These are phyloP conservation scores for Hansfordia pulvinata DNA, from an alignment of 2,329 filamentous ascomycete species.

Conservation along the genomic window DNA sequence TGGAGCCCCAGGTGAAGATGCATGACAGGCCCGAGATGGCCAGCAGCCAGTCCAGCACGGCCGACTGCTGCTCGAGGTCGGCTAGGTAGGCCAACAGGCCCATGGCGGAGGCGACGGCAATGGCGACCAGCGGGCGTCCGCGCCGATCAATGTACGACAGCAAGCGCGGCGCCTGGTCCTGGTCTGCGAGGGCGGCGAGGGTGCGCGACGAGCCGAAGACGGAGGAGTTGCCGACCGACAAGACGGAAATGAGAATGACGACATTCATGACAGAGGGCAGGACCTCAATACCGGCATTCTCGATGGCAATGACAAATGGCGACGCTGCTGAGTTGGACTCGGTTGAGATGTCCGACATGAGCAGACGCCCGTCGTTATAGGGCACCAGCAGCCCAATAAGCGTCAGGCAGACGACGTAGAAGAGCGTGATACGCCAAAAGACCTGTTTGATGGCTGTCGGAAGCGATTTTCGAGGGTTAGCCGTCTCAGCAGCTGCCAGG, in stretches of 20 bases:
- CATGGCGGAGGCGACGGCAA: slow-evolving; percentile 49
- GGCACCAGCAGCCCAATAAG: slow-evolving; percentile 75
- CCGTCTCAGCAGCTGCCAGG: slow-evolving; percentile 63
- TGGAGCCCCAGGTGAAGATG: slow-evolving; percentile 71
- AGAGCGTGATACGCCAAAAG: slow-evolving; percentile 85
- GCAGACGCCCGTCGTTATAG: slow-evolving; percentile 51
- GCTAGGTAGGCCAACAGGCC: slow-evolving; percentile 71
- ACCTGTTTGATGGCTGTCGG: slow-evolving; percentile 86
- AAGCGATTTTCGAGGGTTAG: slow-evolving; percentile 67
- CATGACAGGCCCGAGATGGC: slow-evolving; percentile 60
- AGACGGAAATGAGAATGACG: slow-evolving; percentile 82
- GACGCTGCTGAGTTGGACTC: slow-evolving; percentile 52
- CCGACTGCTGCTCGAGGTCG: slow-evolving; percentile 41
- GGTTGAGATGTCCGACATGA: slow-evolving; percentile 33
- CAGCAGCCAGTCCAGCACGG: slow-evolving; percentile 69
- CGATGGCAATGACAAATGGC: slow-evolving; percentile 87
- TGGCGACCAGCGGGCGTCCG: slow-evolving; percentile 66
- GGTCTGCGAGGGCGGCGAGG: slow-evolving; percentile 77
- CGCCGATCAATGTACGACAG: slow-evolving; percentile 72
- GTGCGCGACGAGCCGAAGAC: slow-evolving; percentile 88
- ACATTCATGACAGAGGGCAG: slow-evolving; percentile 85
- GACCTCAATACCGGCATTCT: slow-evolving; percentile 63
- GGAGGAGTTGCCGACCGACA: slow-evolving; percentile 84
- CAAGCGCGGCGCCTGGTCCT: slow-evolving; percentile 65
- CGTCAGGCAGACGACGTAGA: slow-evolving; percentile 74